phyloP scores from a whole-genome alignment of 208 protist genomes.

The Trypanosoma melophagium region DNA sequence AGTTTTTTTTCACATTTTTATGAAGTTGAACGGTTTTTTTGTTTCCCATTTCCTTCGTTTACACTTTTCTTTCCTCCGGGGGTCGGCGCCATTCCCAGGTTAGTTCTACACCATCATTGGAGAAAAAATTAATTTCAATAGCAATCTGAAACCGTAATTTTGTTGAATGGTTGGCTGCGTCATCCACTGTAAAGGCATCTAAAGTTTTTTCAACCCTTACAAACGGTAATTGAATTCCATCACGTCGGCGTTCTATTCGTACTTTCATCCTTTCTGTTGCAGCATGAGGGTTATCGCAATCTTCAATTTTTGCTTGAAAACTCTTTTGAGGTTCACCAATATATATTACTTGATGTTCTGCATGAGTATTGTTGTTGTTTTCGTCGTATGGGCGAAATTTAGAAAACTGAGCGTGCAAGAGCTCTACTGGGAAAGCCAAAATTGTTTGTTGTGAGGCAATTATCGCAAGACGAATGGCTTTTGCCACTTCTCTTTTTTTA shows the following conservation, averaged over 20 bases:
- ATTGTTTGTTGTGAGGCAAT: slow-evolving; percentile 28
- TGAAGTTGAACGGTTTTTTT: too few species aligned
- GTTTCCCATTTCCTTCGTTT: too few species aligned
- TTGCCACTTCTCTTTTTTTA: slow-evolving; percentile 1
- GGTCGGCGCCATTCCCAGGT: slow-evolving; percentile 24
- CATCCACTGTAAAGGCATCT: slow-evolving; percentile 24
- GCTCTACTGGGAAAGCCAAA: slow-evolving; percentile 28
- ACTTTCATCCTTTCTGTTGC: slow-evolving; percentile 23
- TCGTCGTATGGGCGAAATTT: neutral
- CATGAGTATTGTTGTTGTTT: neutral
- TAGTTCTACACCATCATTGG: slow-evolving; percentile 23
- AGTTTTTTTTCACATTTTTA: too few species aligned
- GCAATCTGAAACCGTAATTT: slow-evolving; percentile 20
- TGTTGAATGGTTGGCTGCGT: slow-evolving; percentile 3
- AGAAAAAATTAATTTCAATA: slow-evolving; percentile 27
- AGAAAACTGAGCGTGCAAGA: slow-evolving; percentile 28
- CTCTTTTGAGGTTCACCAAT: slow-evolving; percentile 18
- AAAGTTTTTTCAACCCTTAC: slow-evolving; percentile 26
- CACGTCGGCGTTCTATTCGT: slow-evolving; percentile 10
- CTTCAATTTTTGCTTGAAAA: neutral
- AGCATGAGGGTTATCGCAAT: neutral
- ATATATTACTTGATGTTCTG: slow-evolving; percentile 10
- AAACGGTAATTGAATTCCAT: slow-evolving; percentile 14
- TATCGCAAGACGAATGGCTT: slow-evolving; percentile 26
- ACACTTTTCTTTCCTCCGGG: neutral